Evolutionary conservation across 1,284 basidiomycete species (phyloP).

Genomic region (Neolentinus lepideus): DNA sequence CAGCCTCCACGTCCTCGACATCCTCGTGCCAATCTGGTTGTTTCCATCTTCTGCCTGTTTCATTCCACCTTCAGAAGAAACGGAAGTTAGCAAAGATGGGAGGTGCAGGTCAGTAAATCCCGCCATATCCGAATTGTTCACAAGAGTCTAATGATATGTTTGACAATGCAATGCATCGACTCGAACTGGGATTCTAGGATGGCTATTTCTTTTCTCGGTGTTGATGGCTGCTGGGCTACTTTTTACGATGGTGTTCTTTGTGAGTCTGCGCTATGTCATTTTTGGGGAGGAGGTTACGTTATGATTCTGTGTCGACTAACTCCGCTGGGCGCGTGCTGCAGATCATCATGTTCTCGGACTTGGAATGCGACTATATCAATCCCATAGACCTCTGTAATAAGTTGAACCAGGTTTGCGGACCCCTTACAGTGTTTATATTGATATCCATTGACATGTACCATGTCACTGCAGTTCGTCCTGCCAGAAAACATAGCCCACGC

Average conservation of each 20-base stretch:
- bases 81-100: slow-evolving; percentile 15
- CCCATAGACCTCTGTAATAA: slow-evolving; percentile 99
- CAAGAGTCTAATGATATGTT: neutral
- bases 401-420: slow-evolving; percentile 80
- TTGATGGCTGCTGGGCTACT: slow-evolving; percentile 88
- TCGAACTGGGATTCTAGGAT: slow-evolving; percentile 44
- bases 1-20: neutral
- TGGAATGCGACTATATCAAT: slow-evolving; percentile 99
- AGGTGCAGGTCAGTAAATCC: slow-evolving; percentile 19
- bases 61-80: neutral
- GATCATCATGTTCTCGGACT: slow-evolving; percentile 99
- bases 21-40: neutral
- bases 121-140: neutral
- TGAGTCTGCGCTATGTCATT: slow-evolving; percentile 32
- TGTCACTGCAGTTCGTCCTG: slow-evolving; percentile 76
- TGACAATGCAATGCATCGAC: neutral
- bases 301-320: slow-evolving; percentile 1
- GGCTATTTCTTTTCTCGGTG: slow-evolving; percentile 92
- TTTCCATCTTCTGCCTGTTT: neutral
- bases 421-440: neutral
- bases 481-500: slow-evolving; percentile 96
- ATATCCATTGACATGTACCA: neutral
- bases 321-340: slow-evolving; percentile 26
- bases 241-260: slow-evolving; percentile 98
- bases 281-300: neutral